phyloP scores from a whole-genome alignment of 495 filamentous ascomycete species.

The Chaetomium tenue region DNA sequence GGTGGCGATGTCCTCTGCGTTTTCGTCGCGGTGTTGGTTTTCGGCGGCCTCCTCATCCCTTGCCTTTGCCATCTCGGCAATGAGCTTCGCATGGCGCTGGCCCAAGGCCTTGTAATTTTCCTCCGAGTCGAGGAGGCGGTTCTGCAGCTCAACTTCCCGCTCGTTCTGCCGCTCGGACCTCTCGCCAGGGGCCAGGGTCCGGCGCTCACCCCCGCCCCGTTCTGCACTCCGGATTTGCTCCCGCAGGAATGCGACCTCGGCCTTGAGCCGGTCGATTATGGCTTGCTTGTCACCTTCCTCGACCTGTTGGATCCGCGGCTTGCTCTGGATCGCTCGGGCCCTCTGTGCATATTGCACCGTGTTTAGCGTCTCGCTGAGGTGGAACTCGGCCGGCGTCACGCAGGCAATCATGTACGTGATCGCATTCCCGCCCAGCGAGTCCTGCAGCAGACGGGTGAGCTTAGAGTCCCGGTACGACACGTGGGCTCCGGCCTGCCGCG shows the following conservation, averaged over 20 bases:
- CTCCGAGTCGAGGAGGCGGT: constrained; percentile 86
- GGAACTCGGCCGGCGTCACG: constrained; percentile 94
- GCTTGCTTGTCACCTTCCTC: constrained; percentile 96
- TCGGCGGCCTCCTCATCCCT: constrained; percentile 62
- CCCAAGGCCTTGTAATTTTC: constrained; percentile 92
- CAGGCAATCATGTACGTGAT: constrained; percentile 99
- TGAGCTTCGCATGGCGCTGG: constrained; percentile 88
- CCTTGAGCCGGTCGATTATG: constrained; percentile 87
- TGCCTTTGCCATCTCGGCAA: constrained; percentile 87
- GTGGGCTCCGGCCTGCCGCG: constrained; percentile 80
- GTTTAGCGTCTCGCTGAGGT: constrained; percentile 95
- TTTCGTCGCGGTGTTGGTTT: constrained; percentile 52
- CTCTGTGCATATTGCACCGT: constrained; percentile 97
- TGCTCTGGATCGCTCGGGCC: constrained; percentile 94
- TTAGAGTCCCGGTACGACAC: constrained; percentile 98
- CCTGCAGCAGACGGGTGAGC: constrained; percentile 91
- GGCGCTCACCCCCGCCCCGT: constrained; percentile 55
- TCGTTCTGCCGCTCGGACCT: constrained; percentile 79
- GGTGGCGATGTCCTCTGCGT: constrained; percentile 71
- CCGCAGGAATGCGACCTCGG: constrained; percentile 89
- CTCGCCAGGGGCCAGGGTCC: constrained; percentile 60
- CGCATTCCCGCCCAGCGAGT: constrained; percentile 96
- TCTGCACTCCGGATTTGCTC: constrained; percentile 84
- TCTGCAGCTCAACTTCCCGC: constrained; percentile 85
- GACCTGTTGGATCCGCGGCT: constrained; percentile 89